These are phyloP conservation scores for Exophiala oligosperma DNA, from an alignment of 2,329 filamentous ascomycete species.

Conservation along the genomic window DNA sequence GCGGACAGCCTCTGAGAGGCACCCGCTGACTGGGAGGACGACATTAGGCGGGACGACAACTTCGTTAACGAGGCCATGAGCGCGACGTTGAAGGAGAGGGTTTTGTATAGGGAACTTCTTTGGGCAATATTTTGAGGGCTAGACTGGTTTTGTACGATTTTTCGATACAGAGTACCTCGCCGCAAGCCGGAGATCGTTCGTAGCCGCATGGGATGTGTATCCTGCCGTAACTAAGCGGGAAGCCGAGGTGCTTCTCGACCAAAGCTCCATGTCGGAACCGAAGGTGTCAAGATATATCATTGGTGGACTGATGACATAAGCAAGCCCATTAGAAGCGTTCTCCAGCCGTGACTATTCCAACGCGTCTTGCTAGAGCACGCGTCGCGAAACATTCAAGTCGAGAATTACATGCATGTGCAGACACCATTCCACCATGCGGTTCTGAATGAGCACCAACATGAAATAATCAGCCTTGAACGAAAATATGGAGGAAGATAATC, in stretches of 20 bases:
- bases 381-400: background rate
- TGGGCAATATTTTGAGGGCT: background rate
- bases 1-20: constrained; percentile 37
- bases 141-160: background rate
- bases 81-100: background rate
- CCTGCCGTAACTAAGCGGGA: background rate
- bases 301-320: too few relatives aligned
- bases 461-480: constrained; percentile 2
- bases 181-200: background rate
- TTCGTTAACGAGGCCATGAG: constrained; percentile 23
- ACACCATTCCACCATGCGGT: background rate
- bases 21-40: constrained; percentile 34
- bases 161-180: background rate
- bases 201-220: background rate
- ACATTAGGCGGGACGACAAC: constrained; percentile 37
- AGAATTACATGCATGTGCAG: background rate
- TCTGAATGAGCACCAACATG: background rate
- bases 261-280: too few relatives aligned
- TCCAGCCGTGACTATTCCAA: too few relatives aligned
- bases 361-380: background rate
- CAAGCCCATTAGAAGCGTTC: too few relatives aligned
- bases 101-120: background rate
- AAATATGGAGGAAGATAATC: constrained; percentile 43
- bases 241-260: background rate
- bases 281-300: too few relatives aligned